Evolutionary conservation across 257 asterid species (phyloP), one percentile per base, ranked within the genome.

Genomic region (Plantago major): DNA sequence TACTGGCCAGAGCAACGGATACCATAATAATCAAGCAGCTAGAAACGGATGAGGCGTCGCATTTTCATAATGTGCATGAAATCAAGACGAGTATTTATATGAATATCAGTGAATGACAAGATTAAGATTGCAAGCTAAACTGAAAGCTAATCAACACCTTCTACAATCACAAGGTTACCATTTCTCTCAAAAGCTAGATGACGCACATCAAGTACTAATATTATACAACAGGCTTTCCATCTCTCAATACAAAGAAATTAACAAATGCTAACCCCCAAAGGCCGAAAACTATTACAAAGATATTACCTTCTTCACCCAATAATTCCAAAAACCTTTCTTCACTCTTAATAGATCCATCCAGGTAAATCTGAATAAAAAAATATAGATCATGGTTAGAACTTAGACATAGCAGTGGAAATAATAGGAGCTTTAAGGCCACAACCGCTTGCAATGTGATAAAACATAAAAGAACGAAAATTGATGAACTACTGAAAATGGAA

Each of bases 281-380:
- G 16, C 55, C 37, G 52, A 68, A 65, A 56, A 72, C 61, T 53
- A 18, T 28, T 16, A 42, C 42, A 70, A 71, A 42, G 40, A 66
- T 7, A 33, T 67, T 65, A 68, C 78, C 88, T 77, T 58, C 77
- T 56, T 44, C 68, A 59, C 16, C 55, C 66, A 56, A 52, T 72
- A 56, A 46, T 48, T 71, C 67, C 44, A 19, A 52, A 30, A 72
- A 59, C 70, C 46, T 55, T 40, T 46, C 28, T 11, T 38, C 62
- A 53, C 72, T 55, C 42, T 42, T 37, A n/a, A 40, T 53, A 58
- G 48, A 7, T 65, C 66, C 40, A 46, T 4, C 70, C 50, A 43
- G 17, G 22, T 26, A 26, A 60, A 54, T 55, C 68, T 54, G 68
- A 66, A 54, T 58, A 40, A 26, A 30, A 9, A 64, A 0, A 30